These are phyloP conservation scores for Xylariaceae sp. DNA, from an alignment of 2,329 filamentous ascomycete genomes.

Conservation along the genomic window DNA sequence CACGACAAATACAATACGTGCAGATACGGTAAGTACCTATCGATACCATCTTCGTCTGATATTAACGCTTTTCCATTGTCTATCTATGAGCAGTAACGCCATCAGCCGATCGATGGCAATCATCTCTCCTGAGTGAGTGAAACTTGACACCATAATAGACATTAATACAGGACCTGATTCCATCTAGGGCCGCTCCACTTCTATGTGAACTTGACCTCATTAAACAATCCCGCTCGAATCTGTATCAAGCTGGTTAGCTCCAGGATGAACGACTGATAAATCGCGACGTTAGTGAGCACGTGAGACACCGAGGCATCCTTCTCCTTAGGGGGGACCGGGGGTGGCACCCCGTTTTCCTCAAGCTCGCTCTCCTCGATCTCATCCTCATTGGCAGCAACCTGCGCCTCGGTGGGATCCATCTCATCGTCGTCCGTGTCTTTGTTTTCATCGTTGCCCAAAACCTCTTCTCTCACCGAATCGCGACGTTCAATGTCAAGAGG, in stretches of 20 bases:
- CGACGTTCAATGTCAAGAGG: conserved; percentile 42
- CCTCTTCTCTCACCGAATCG: conserved; percentile 17
- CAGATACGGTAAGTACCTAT: not conserved
- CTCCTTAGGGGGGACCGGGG: conserved; percentile 26
- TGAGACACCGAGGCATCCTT: conserved; percentile 65
- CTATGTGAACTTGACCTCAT: conserved; percentile 62
- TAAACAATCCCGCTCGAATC: conserved; percentile 68
- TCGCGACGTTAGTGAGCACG: conserved; percentile 71
- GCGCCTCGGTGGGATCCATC: conserved; percentile 22
- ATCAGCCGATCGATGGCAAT: not conserved
- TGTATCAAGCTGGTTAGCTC: conserved; percentile 72
- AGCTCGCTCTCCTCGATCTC: conserved; percentile 24
- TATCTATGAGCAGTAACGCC: not conserved
- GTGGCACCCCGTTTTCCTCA: conserved; percentile 19
- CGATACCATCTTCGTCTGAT: not conserved
- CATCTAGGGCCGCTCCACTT: not conserved
- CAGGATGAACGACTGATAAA: conserved; percentile 74
- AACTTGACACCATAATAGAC: conserved; percentile 1
- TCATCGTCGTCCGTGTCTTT: conserved; percentile 28
- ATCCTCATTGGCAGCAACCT: conserved; percentile 25
- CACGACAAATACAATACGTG: too few relatives aligned
- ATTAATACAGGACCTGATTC: not conserved
- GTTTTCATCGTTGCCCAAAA: conserved; percentile 26
- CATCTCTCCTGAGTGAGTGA: conserved; percentile 8
- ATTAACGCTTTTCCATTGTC: not conserved